These are phyloP conservation scores for Amylocystis lapponica DNA, from an alignment of 768 basidiomycete species.

Conservation along the genomic window DNA sequence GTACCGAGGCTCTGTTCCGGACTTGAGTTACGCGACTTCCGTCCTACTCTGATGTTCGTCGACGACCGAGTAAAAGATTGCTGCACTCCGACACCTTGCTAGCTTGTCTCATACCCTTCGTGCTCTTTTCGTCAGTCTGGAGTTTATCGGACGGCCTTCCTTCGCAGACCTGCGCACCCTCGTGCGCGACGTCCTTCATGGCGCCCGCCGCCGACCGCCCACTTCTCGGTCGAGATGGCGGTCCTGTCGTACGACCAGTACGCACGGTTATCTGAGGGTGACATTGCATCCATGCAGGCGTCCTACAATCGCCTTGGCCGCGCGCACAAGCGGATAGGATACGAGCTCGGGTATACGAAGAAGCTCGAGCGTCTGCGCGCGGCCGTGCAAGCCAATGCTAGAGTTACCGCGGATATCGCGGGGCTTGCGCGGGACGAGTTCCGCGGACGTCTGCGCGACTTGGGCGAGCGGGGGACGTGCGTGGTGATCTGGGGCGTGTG, in stretches of 20 bases:
- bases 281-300: constrained; percentile 35
- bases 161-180: constrained; percentile 1
- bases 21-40: no score
- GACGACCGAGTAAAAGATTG: no score
- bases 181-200: constrained; percentile 14
- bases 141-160: constrained; percentile 8
- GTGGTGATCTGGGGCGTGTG: constrained; percentile 42
- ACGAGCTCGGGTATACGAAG: constrained; percentile 45
- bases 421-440: constrained; percentile 30
- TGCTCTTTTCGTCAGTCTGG: constrained; percentile 14
- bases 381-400: constrained; percentile 20
- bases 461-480: neutral
- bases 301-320: constrained; percentile 41
- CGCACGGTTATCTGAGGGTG: constrained; percentile 32
- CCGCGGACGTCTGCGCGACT: constrained; percentile 10
- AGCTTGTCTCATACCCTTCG: constrained; percentile 14
- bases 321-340: constrained; percentile 42
- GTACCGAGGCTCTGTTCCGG: no score
- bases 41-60: no score
- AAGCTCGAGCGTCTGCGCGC: constrained; percentile 43
- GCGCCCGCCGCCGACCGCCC: constrained; percentile 14
- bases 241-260: constrained; percentile 41
- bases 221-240: constrained; percentile 43
- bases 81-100: constrained; percentile 15
- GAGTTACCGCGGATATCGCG: constrained; percentile 38